Evolutionary conservation across 73 alveolate species (phyloP).

Genomic region (Paramecium tetraurelia): DNA sequence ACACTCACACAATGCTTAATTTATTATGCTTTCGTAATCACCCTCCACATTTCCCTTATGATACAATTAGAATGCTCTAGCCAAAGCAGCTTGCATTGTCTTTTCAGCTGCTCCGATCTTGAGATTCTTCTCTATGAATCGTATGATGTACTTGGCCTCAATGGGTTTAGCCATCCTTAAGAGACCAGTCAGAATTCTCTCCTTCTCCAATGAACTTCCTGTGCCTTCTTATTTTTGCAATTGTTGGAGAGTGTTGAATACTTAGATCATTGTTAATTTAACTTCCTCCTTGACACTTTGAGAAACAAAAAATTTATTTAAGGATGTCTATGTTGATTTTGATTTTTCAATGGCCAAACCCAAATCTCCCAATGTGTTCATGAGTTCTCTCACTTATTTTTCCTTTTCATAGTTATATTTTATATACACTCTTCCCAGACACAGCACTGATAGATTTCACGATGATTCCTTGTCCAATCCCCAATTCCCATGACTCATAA

Average conservation of each 20-base stretch:
- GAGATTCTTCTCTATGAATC: slow-evolving; percentile 91
- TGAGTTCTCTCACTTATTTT: slow-evolving; percentile 80
- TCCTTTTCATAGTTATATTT: slow-evolving; percentile 56
- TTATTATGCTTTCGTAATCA: slow-evolving; percentile 82
- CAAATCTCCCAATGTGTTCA: slow-evolving; percentile 92
- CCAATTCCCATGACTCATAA: slow-evolving; percentile 92
- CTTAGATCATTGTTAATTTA: slow-evolving; percentile 55
- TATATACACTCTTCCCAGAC: slow-evolving; percentile 70
- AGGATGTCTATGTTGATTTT: slow-evolving; percentile 80
- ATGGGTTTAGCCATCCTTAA: slow-evolving; percentile 87
- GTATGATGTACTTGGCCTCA: slow-evolving; percentile 89
- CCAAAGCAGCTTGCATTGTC: slow-evolving; percentile 90
- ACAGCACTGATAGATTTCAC: slow-evolving; percentile 90
- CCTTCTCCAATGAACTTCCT: slow-evolving; percentile 83
- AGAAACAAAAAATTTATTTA: slow-evolving; percentile 80
- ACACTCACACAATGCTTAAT: slow-evolving; percentile 91
- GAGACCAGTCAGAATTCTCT: slow-evolving; percentile 74
- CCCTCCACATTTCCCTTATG: slow-evolving; percentile 60
- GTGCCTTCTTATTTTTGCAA: slow-evolving; percentile 81
- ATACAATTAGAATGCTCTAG: slow-evolving; percentile 78
- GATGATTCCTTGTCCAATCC: slow-evolving; percentile 92
- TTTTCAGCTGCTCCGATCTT: slow-evolving; percentile 98
- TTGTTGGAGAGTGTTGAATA: slow-evolving; percentile 53
- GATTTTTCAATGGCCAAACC: slow-evolving; percentile 93
- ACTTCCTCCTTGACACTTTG: slow-evolving; percentile 65